These are phyloP conservation scores for Pythium dissimile DNA, from an alignment of 352 stramenopile genomes.

Conservation along the genomic window DNA sequence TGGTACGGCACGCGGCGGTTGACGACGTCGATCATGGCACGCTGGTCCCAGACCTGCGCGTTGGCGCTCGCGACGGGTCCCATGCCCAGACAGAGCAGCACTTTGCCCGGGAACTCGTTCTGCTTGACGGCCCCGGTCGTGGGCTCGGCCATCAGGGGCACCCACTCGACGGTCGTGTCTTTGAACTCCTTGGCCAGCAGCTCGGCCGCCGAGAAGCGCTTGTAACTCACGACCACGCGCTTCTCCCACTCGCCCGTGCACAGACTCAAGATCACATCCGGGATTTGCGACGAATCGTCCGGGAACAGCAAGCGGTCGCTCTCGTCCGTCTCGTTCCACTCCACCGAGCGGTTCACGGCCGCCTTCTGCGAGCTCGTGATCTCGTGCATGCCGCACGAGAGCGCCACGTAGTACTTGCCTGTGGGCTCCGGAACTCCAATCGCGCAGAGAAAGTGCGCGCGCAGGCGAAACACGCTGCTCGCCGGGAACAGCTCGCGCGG, in stretches of 20 bases:
- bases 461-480: constrained; percentile 60
- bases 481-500: constrained; percentile 40
- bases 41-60: constrained; percentile 49
- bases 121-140: constrained; percentile 46
- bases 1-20: constrained; percentile 67
- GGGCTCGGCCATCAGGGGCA: constrained; percentile 57
- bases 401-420: constrained; percentile 43
- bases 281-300: constrained; percentile 53
- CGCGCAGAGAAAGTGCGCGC: constrained; percentile 58
- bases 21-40: constrained; percentile 51
- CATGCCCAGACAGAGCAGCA: constrained; percentile 71
- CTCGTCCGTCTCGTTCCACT: constrained; percentile 79
- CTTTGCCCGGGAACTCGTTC: constrained; percentile 65
- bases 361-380: constrained; percentile 47
- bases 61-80: constrained; percentile 47
- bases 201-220: constrained; percentile 60
- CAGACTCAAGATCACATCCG: constrained; percentile 82
- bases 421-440: constrained; percentile 46
- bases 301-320: constrained; percentile 67
- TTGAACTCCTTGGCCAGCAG: constrained; percentile 48
- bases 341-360: constrained; percentile 59
- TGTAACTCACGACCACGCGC: constrained; percentile 66
- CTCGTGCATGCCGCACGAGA: constrained; percentile 56
- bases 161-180: constrained; percentile 40
- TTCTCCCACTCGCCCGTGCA: constrained; percentile 59